Evolutionary conservation across 352 stramenopile genomes (phyloP).

Genomic region (Phytophthora cactorum): DNA sequence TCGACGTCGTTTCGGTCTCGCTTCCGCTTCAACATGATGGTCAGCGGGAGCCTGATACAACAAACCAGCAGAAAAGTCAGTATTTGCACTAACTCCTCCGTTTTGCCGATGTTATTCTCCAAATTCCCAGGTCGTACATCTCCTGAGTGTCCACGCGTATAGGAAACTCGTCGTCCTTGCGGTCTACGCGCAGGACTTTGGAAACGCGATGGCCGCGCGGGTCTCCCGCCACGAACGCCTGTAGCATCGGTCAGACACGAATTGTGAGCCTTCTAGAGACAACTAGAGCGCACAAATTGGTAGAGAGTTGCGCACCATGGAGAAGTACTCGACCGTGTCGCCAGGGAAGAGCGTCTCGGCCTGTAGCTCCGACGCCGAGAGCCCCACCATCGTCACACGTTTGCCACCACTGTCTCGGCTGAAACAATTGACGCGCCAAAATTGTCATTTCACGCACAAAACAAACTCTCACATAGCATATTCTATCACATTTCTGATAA

Average conservation of each 20-base stretch:
- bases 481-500: background rate
- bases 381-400: slow-evolving; percentile 35
- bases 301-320: slow-evolving; percentile 44
- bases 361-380: slow-evolving; percentile 62
- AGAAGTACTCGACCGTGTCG: slow-evolving; percentile 84
- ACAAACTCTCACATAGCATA: background rate
- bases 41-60: slow-evolving; percentile 56
- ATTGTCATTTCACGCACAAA: background rate
- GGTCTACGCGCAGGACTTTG: slow-evolving; percentile 62
- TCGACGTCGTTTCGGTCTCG: slow-evolving; percentile 60
- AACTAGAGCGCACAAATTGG: background rate
- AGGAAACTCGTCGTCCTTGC: slow-evolving; percentile 57
- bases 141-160: slow-evolving; percentile 74
- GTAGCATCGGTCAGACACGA: background rate
- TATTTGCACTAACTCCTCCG: background rate
- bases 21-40: slow-evolving; percentile 75
- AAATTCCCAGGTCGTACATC: slow-evolving; percentile 45
- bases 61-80: slow-evolving; percentile 8
- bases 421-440: slow-evolving; percentile 8
- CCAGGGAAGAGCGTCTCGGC: slow-evolving; percentile 68
- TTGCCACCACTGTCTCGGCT: slow-evolving; percentile 6
- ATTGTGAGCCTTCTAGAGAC: slow-evolving; percentile 18
- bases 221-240: slow-evolving; percentile 79
- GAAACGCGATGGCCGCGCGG: slow-evolving; percentile 63
- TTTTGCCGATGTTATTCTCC: background rate